Percentiles rank a stretch among this genome's conserved stretches.
Evolutionary conservation across 805 yeast genomes (phyloP).

Genomic region (Kuraishia cidri): DNA sequence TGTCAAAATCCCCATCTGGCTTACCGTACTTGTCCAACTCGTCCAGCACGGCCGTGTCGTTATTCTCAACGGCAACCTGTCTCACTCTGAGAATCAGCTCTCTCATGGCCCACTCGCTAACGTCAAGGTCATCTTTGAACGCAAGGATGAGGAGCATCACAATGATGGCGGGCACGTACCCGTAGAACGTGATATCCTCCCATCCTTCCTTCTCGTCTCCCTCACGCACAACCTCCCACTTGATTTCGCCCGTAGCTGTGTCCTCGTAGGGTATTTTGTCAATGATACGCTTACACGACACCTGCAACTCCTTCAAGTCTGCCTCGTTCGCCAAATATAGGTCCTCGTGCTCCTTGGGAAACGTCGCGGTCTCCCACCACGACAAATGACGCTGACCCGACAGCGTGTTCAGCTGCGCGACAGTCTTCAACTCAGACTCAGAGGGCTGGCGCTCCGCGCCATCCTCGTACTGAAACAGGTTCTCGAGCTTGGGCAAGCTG

Average conservation of each 20-base stretch:
- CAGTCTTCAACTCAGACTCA: slow-evolving; percentile 62
- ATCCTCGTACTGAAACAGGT: slow-evolving; percentile 65
- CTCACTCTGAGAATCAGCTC: slow-evolving; percentile 72
- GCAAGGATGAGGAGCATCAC: slow-evolving; percentile 41
- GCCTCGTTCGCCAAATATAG: slow-evolving; percentile 53
- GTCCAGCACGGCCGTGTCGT: slow-evolving; percentile 43
- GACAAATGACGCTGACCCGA: slow-evolving; percentile 49
- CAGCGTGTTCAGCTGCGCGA: slow-evolving; percentile 62
- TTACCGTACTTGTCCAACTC: slow-evolving; percentile 25
- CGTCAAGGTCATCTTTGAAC: slow-evolving; percentile 39
- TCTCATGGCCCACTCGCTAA: slow-evolving; percentile 74
- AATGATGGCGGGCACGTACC: slow-evolving; percentile 63
- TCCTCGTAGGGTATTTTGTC: slow-evolving; percentile 83
- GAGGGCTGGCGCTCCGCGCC: slow-evolving; percentile 65
- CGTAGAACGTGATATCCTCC: slow-evolving; percentile 67
- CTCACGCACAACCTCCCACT: slow-evolving; percentile 72
- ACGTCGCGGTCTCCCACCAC: slow-evolving; percentile 30
- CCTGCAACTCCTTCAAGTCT: slow-evolving; percentile 49
- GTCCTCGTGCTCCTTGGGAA: slow-evolving; percentile 41
- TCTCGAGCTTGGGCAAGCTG: slow-evolving; percentile 53
- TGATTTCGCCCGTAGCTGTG: slow-evolving; percentile 66
- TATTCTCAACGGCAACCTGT: slow-evolving; percentile 52
- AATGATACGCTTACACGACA: slow-evolving; percentile 54
- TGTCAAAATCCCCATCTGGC: slow-evolving; percentile 37
- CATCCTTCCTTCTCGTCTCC: slow-evolving; percentile 71